Percentiles rank a stretch among this genome's conserved stretches.
These are phyloP conservation scores for Neonectria coccinea DNA, from an alignment of 2,329 filamentous ascomycete genomes.

Conservation along the genomic window DNA sequence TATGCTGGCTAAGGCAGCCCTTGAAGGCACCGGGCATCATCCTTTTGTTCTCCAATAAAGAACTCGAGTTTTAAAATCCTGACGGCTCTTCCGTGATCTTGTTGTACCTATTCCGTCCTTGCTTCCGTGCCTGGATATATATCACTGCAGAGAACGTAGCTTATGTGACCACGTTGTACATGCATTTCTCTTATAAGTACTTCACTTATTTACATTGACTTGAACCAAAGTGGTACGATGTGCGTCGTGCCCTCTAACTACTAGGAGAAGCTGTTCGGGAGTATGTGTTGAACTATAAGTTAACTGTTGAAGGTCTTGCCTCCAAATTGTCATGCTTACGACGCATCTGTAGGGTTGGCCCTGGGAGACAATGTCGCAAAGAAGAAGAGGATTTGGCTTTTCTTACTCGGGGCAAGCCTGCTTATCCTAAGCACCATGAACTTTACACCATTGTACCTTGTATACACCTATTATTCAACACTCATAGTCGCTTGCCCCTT, in stretches of 20 bases:
- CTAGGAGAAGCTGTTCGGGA: neutral
- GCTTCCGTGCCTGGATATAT: neutral
- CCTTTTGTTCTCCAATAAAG: constrained; percentile 56
- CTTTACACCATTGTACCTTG: no score
- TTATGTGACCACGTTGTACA: constrained; percentile 42
- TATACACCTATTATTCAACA: no score
- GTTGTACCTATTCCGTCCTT: constrained; percentile 35
- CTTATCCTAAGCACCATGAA: no score
- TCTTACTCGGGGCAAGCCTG: no score
- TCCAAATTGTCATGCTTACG: no score
- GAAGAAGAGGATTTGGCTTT: no score
- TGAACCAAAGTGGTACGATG: neutral
- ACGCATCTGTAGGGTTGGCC: no score
- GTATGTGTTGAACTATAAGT: neutral
- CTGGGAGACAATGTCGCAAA: no score
- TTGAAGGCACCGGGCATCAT: constrained; percentile 55
- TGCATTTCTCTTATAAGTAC: neutral
- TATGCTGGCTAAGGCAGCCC: constrained; percentile 55
- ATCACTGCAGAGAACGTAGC: neutral
- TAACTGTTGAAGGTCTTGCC: neutral
- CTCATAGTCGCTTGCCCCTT: no score
- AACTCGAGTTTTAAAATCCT: constrained; percentile 48
- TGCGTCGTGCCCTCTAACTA: neutral
- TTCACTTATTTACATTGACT: neutral
- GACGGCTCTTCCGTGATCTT: constrained; percentile 16